Percentiles rank a stretch among this genome's conserved stretches.
These are phyloP conservation scores for Sphagnum tenellum DNA, from an alignment of 225 moss, liverwort and hornwort genomes.

Conservation along the genomic window DNA sequence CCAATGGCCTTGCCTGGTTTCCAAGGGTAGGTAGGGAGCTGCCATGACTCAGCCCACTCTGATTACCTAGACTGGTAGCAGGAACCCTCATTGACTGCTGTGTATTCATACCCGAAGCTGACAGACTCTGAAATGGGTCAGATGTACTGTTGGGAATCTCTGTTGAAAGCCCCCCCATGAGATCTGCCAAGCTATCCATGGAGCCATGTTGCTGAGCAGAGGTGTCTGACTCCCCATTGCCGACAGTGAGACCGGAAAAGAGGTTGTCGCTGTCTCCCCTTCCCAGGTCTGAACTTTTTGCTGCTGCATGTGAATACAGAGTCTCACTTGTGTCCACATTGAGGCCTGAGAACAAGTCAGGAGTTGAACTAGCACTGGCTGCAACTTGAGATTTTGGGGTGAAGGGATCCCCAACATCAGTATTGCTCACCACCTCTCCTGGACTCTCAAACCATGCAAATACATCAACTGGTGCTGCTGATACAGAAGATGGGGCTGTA, in stretches of 20 bases:
- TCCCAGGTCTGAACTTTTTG: constrained; percentile 13
- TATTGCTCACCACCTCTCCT: constrained; percentile 14
- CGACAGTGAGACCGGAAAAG: constrained; percentile 65
- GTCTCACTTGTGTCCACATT: constrained; percentile 34
- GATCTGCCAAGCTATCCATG: constrained; percentile 48
- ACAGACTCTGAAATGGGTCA: constrained; percentile 48
- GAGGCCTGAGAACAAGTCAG: constrained; percentile 76
- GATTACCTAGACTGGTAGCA: constrained; percentile 3
- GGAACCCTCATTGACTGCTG: background rate
- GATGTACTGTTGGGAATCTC: constrained; percentile 25
- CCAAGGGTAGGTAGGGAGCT: constrained; percentile 4
- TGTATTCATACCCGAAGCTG: constrained; percentile 7
- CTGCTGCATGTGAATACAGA: constrained; percentile 32
- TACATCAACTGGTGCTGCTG: constrained; percentile 28
- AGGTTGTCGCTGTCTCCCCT: constrained; percentile 19
- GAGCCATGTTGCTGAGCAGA: constrained; percentile 28
- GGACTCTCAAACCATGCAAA: constrained; percentile 47
- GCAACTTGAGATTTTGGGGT: constrained; percentile 16
- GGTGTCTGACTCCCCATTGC: constrained; percentile 13
- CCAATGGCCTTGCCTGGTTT: constrained; percentile 10
- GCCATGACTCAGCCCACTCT: no score
- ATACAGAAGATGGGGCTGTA: constrained; percentile 14
- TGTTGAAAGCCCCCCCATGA: constrained; percentile 62
- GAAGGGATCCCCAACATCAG: constrained; percentile 51
- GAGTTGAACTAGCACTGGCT: constrained; percentile 16